Evolutionary conservation across 768 basidiomycete species (phyloP).

Genomic region (Sporobolomyces roseus): DNA sequence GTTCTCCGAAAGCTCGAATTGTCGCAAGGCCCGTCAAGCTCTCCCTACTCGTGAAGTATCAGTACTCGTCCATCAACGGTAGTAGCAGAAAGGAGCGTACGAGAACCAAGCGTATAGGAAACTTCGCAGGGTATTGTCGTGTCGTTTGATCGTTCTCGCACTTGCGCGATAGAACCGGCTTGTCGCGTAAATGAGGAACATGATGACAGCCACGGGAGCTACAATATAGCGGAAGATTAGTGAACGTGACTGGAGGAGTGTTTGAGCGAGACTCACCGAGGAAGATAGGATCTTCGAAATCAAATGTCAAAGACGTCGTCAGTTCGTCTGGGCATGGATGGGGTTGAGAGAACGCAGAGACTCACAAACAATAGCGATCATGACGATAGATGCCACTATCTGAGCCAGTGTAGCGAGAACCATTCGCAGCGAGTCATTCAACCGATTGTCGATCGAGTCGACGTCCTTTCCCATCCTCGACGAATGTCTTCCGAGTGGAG

Average conservation of each 20-base stretch:
- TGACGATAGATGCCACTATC: slow-evolving; percentile 6
- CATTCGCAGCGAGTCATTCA: slow-evolving; percentile 67
- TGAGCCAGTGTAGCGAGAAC: slow-evolving; percentile 48
- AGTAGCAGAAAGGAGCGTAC: no score
- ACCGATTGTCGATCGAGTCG: slow-evolving; percentile 64
- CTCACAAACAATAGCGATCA: slow-evolving; percentile 36
- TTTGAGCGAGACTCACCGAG: no score
- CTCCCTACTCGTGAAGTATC: no score
- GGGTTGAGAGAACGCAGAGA: no score
- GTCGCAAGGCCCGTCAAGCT: slow-evolving; percentile 71
- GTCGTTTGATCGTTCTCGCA: slow-evolving; percentile 76
- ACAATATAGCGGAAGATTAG: no score
- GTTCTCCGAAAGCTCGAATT: slow-evolving; percentile 73
- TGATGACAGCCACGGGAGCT: slow-evolving; percentile 6
- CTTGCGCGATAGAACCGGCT: slow-evolving; percentile 59
- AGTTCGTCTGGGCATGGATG: no score
- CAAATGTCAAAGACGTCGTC: no score
- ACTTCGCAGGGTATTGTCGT: slow-evolving; percentile 75
- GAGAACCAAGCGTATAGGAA: slow-evolving; percentile 85
- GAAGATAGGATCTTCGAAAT: slow-evolving; percentile 25
- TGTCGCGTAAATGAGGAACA: slow-evolving; percentile 56
- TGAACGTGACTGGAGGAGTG: no score
- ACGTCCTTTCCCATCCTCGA: slow-evolving; percentile 11
- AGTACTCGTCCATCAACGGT: no score
- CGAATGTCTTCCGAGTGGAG: slow-evolving; percentile 48